Evolutionary conservation across 2,329 filamentous ascomycete species (phyloP), one percentile per base, ranked within the genome.

Genomic region (Aspergillus tanneri): DNA sequence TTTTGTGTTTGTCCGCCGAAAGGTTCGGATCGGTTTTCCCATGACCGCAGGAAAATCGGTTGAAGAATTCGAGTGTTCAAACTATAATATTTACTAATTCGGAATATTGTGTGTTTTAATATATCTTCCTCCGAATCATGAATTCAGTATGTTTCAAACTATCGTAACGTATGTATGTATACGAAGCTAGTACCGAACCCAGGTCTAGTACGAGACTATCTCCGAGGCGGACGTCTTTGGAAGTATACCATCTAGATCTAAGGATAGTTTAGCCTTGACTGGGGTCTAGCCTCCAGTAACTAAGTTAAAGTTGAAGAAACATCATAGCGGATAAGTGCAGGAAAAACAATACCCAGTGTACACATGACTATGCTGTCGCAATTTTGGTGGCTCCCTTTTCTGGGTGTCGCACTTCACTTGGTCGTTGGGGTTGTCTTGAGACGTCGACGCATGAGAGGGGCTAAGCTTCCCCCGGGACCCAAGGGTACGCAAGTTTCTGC

Each of bases 311-410:
- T 24, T 39, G 25, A 12, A 39, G 37, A 14, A 39, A n/a, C n/a
- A n/a, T n/a, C n/a, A n/a, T n/a, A 39, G 37, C 22, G 37, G 27
- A 40, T 40, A 14, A 16, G 38, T 40, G 38, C 25, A 40, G 23
- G 27, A 40, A 23, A 40, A 23, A 14, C 37, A 40, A 37, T 21
- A 37, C 19, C 34, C 34, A 14, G 9, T 38, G 16, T 5, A 38
- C 19, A 22, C 22, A 41, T 41, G 24, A 41, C 14, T 27, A 23
- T 28, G n/a, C 23, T 41, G 19, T 41, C 23, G 23, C 38, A 41
- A 28, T 41, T 11, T 23, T 41, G 24, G 39, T 41, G 25, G 25
- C 39, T 41, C 23, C 24, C 39, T 12, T 16, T 41, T 23, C 24
- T 41, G 39, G 39, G 24, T 28, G n/a, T 41, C 39, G 24, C 30